These are phyloP conservation scores for Erodium texanum DNA, from an alignment of 441 rosid species.

Conservation along the genomic window DNA sequence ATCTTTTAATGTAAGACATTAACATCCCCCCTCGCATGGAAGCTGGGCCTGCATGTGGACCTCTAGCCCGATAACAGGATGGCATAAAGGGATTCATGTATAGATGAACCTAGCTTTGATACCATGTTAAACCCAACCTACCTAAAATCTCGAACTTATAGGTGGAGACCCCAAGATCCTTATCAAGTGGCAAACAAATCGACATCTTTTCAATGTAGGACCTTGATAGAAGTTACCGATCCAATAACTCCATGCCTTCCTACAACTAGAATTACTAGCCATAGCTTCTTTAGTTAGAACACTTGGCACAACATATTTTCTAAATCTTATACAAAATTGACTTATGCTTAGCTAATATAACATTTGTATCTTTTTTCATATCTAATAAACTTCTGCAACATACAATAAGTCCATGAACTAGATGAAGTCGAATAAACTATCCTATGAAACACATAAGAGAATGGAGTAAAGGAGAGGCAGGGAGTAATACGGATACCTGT, in stretches of 20 bases:
- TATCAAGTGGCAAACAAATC: too few species aligned
- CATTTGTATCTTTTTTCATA: not conserved
- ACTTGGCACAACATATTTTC: not conserved
- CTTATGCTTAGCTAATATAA: not conserved
- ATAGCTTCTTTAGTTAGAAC: not conserved
- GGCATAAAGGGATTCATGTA: too few species aligned
- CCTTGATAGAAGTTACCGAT: not conserved
- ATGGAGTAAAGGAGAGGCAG: conserved; percentile 10
- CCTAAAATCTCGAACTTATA: too few species aligned
- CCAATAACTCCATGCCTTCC: not conserved
- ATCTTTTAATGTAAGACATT: too few species aligned
- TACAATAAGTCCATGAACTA: not conserved
- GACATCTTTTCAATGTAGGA: too few species aligned
- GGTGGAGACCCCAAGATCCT: too few species aligned
- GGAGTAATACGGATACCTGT: conserved; percentile 43
- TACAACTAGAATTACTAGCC: not conserved
- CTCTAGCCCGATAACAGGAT: too few species aligned
- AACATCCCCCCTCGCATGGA: too few species aligned
- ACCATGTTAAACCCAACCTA: too few species aligned
- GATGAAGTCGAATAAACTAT: not conserved
- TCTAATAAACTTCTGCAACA: not conserved
- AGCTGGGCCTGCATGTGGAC: too few species aligned
- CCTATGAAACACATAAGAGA: conserved; percentile 9
- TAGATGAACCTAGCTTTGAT: too few species aligned
- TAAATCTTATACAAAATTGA: not conserved